Evolutionary conservation across 2,329 filamentous ascomycete species (phyloP).

Genomic region (Delphinella strobiligena): DNA sequence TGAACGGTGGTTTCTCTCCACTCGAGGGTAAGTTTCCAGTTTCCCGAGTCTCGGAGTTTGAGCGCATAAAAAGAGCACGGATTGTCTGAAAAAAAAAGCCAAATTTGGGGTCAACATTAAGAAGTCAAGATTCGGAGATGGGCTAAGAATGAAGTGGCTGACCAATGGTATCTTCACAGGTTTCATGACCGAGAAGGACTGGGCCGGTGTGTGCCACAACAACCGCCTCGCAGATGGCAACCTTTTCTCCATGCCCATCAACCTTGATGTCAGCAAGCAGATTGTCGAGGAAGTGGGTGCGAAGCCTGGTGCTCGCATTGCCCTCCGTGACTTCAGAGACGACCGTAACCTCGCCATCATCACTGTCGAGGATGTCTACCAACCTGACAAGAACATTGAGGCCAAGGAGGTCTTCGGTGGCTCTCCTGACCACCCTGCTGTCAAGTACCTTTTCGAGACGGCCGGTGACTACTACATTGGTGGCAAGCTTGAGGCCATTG

Average conservation of each 20-base stretch:
- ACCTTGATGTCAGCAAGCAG: conserved; percentile 68
- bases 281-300: conserved; percentile 64
- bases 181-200: conserved; percentile 96
- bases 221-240: conserved; percentile 77
- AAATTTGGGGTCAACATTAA: too few relatives aligned
- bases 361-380: conserved; percentile 90
- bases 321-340: conserved; percentile 89
- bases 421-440: conserved; percentile 69
- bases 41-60: background rate
- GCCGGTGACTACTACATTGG: conserved; percentile 85
- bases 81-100: conserved; percentile 18
- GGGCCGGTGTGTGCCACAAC: conserved; percentile 82
- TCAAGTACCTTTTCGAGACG: conserved; percentile 75
- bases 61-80: conserved; percentile 4
- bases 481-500: conserved; percentile 90
- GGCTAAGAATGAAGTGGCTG: background rate
- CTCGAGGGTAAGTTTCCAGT: conserved; percentile 65
- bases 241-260: conserved; percentile 96
- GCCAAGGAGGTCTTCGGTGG: conserved; percentile 91
- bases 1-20: conserved; percentile 95
- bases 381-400: conserved; percentile 85
- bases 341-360: conserved; percentile 93
- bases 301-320: conserved; percentile 69
- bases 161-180: conserved; percentile 39
- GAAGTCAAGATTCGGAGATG: too few relatives aligned